Conservation (phyloP, 1,284 basidiomycete species). For the Leccinum griseonigrum region DNA sequence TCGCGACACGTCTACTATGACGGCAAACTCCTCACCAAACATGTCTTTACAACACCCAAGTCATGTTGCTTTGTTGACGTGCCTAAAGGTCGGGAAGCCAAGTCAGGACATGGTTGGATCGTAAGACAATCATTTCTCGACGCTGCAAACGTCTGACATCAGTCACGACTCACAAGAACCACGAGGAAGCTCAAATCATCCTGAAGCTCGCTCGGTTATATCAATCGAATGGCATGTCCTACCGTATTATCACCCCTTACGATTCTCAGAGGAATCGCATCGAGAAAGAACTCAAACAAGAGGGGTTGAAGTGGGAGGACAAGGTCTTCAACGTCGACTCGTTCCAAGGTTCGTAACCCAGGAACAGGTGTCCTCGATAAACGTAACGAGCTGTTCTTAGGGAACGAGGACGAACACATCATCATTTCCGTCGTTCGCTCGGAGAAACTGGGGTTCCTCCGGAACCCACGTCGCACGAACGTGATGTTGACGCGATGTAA, state of each 20-base stretch:
- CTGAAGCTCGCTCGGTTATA: constrained; percentile 23
- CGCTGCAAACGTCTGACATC: neutral
- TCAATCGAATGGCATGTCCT: no score
- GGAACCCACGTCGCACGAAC: constrained; percentile 51
- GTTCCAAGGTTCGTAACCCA: constrained; percentile 50
- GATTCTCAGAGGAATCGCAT: constrained; percentile 56
- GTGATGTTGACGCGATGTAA: constrained; percentile 70
- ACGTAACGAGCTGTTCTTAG: constrained; percentile 17
- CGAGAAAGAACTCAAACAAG: constrained; percentile 44
- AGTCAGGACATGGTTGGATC: constrained; percentile 27
- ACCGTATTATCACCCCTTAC: constrained; percentile 47
- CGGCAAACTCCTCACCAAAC: constrained; percentile 22
- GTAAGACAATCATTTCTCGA: constrained; percentile 16
- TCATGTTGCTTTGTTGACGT: constrained; percentile 33
- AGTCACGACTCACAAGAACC: constrained; percentile 17
- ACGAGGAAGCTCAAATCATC: constrained; percentile 26
- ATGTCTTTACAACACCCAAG: constrained; percentile 1
- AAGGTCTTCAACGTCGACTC: constrained; percentile 65
- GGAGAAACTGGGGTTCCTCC: constrained; percentile 46
- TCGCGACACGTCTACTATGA: constrained; percentile 46
- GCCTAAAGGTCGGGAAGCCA: constrained; percentile 23
- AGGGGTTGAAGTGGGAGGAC: constrained; percentile 47
- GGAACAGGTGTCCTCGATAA: constrained; percentile 15
- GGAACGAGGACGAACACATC: constrained; percentile 48
- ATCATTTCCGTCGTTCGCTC: constrained; percentile 60